A percentile compares a stretch with the other conserved stretches of the same genome.
These are phyloP conservation scores for Meyerozyma smithsonii DNA, from an alignment of 1,139 yeast genomes.

Conservation along the genomic window DNA sequence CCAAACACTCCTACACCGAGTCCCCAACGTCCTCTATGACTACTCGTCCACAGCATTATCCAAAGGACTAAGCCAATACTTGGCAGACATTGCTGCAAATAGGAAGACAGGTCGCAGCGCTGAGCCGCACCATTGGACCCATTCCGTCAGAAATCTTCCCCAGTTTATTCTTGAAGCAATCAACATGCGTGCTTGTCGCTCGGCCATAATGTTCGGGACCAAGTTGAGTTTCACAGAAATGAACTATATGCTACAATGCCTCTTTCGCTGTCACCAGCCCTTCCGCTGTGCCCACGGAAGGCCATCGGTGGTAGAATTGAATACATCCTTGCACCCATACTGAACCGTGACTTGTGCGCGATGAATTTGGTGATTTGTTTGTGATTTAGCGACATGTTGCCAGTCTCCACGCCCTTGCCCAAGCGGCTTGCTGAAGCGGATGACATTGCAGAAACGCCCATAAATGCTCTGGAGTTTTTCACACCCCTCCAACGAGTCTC, in stretches of 20 bases:
- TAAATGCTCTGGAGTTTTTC: background rate
- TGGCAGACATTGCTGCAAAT: constrained; percentile 32
- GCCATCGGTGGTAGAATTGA: constrained; percentile 51
- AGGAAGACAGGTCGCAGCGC: constrained; percentile 14
- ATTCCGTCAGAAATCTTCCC: constrained; percentile 34
- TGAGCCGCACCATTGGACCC: constrained; percentile 11
- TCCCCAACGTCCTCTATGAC: constrained; percentile 36
- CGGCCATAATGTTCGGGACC: constrained; percentile 74
- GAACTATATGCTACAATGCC: constrained; percentile 30
- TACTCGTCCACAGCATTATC: constrained; percentile 21
- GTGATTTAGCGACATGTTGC: background rate
- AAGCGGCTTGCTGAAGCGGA: background rate
- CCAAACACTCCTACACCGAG: constrained; percentile 23
- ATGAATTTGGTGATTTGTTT: background rate
- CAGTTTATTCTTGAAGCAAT: constrained; percentile 43
- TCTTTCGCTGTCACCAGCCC: constrained; percentile 53
- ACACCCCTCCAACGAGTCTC: constrained; percentile 2
- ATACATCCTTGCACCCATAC: background rate
- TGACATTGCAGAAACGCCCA: background rate
- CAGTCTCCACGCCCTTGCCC: background rate
- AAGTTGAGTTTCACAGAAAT: constrained; percentile 40
- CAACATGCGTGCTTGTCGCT: constrained; percentile 65
- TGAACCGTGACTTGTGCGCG: background rate
- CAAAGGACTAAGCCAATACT: constrained; percentile 34
- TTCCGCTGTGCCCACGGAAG: constrained; percentile 88